A percentile compares a stretch with the other conserved stretches of the same genome.
These are phyloP conservation scores for Aspergillus leporis DNA, from an alignment of 495 filamentous ascomycete species.

Conservation along the genomic window DNA sequence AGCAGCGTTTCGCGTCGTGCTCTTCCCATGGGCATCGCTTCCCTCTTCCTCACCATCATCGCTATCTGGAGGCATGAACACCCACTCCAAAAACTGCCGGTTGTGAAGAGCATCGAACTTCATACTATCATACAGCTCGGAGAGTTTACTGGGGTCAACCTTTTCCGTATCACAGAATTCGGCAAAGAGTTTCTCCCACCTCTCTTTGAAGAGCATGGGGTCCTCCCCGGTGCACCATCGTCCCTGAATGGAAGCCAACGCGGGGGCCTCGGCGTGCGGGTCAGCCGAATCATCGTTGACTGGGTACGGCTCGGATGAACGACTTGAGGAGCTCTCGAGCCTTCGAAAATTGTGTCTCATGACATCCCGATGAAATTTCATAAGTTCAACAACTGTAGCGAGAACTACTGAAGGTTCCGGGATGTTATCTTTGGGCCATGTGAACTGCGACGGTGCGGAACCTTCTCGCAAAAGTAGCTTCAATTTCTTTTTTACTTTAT, in stretches of 20 bases:
- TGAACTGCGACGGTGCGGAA: constrained; percentile 88
- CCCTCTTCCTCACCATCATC: constrained; percentile 66
- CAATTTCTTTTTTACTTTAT: constrained; percentile 98
- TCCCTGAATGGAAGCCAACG: constrained; percentile 72
- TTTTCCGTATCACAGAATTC: constrained; percentile 98
- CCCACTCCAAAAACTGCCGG: constrained; percentile 94
- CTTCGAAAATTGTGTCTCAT: constrained; percentile 91
- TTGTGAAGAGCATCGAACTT: constrained; percentile 99
- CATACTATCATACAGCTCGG: constrained; percentile 97
- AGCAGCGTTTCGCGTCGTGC: constrained; percentile 32
- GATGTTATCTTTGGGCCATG: constrained; percentile 91
- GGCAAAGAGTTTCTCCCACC: constrained; percentile 97
- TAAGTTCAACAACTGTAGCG: constrained; percentile 86
- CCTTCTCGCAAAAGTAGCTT: constrained; percentile 88
- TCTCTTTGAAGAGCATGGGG: constrained; percentile 88
- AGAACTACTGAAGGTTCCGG: constrained; percentile 91
- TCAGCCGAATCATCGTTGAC: constrained; percentile 34
- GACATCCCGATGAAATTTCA: constrained; percentile 93
- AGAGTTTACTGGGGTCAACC: constrained; percentile 96
- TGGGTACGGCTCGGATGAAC: constrained; percentile 30
- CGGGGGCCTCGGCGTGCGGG: constrained; percentile 42
- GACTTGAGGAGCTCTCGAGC: constrained; percentile 63
- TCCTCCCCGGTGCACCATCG: constrained; percentile 98
- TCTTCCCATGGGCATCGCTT: constrained; percentile 26
- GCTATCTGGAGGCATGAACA: constrained; percentile 80